Base-by-base conservation (phyloP, 2,329 filamentous ascomycete genomes). In the Cladosporium oxysporum region DNA sequence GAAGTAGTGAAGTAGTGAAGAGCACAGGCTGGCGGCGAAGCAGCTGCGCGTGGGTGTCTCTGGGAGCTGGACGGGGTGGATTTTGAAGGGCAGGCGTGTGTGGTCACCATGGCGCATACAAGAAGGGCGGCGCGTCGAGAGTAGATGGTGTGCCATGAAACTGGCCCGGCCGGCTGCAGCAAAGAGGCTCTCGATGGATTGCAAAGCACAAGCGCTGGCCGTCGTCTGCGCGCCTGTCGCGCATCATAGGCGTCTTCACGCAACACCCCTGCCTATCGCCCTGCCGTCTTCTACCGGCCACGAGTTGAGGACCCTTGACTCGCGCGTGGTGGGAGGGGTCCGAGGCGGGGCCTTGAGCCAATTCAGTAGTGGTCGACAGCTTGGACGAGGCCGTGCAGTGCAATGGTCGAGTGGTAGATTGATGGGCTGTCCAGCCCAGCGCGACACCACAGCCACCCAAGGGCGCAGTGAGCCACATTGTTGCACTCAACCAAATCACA, bases 181-280 rank as follows among this genome's bases (percentile, higher is more conserved):
- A 58, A 31, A 23, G 29, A 31, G 21, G 31, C 31, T n/a, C n/a
- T 55, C 52, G 52, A 31, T 55, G 52, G 52, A 31, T 55, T 31
- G 52, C 52, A 55, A 55, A 31, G 23, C 55, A 37, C 55, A 41
- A 58, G 55, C 55, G 55, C 55, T 31, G 52, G 52, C 52, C 28
- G 49, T 53, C 49, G 49, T 53, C 49, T 28, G 23, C 49, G 49
- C 49, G 49, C 53, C 53, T 57, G 53, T 33, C 55, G 55, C 55
- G 31, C 55, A 58, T 37, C 31, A 8, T n/a, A 35, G 55, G 16
- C 55, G 18, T 58, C 55, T 31, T 58, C 55, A 58, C 55, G 29
- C 52, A 53, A 3, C 52, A 55, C 52, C 52, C 52, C 52, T 55
- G 52, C 28, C 52, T 31, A 29, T 7, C 28, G 53, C 55, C 31